Conservation (phyloP, 352 stramenopile genomes). For the Globisporangium carolinianum region DNA sequence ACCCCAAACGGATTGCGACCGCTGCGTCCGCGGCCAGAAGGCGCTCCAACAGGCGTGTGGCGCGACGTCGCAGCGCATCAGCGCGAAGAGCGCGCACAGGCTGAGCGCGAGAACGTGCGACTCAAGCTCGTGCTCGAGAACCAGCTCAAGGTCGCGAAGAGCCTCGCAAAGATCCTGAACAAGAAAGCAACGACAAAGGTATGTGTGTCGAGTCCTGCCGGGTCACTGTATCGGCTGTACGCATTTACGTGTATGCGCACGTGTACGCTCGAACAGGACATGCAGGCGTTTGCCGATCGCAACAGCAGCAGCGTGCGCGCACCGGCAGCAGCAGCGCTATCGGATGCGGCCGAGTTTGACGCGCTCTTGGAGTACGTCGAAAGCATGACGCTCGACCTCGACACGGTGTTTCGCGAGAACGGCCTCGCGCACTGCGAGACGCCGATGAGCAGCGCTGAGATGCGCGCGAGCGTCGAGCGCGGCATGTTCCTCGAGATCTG, state of each 20-base stretch:
- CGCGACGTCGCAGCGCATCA: conserved; percentile 11
- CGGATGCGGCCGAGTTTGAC: conserved; percentile 26
- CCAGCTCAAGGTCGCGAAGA: conserved; percentile 54
- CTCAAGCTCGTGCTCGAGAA: conserved; percentile 46
- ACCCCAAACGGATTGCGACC: too few relatives aligned
- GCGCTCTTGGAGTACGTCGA: conserved; percentile 25
- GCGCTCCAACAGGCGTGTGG: conserved; percentile 15
- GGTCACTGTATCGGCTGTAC: not conserved
- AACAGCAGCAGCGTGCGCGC: conserved; percentile 13
- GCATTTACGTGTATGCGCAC: not conserved
- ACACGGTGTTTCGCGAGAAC: conserved; percentile 19
- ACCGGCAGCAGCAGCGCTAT: conserved; percentile 10
- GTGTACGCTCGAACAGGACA: not conserved
- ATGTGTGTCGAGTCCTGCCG: not conserved
- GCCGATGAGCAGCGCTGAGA: conserved; percentile 2
- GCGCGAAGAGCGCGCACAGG: conserved; percentile 23
- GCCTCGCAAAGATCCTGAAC: conserved; percentile 34
- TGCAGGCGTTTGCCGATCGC: conserved; percentile 10
- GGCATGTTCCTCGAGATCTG: conserved; percentile 36
- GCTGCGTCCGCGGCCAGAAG: too few relatives aligned
- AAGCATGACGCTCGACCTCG: conserved; percentile 26
- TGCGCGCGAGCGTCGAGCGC: conserved; percentile 1
- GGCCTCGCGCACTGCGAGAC: conserved; percentile 7
- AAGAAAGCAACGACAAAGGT: conserved; percentile 21
- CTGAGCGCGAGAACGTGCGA: conserved; percentile 47